Percentiles rank a stretch among this genome's conserved stretches.
Evolutionary conservation across 345 rosid genomes (phyloP).

Genomic region (Erysimum cheiranthoides): DNA sequence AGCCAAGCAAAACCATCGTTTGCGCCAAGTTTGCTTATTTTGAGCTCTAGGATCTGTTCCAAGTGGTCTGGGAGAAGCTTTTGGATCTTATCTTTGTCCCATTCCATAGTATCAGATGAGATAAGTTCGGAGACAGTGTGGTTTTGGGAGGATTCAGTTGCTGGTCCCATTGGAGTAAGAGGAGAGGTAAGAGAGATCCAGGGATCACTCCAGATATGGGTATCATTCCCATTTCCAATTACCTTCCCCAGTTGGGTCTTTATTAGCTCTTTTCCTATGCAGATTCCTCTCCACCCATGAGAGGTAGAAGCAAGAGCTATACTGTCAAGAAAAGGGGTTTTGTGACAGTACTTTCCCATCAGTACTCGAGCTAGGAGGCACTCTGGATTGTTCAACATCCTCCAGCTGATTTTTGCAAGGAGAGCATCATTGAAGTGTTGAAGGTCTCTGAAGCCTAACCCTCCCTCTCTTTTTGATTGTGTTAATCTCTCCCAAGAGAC

Average conservation of each 20-base stretch:
- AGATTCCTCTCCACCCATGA: neutral
- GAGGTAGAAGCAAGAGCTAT: fast-evolving
- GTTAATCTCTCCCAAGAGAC: neutral
- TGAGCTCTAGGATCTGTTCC: neutral
- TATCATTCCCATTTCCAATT: neutral
- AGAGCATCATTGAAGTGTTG: neutral
- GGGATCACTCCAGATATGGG: neutral
- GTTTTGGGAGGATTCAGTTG: too few relatives aligned
- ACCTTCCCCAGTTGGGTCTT: neutral
- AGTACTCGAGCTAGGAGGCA: neutral
- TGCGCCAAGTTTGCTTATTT: neutral
- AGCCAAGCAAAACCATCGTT: neutral
- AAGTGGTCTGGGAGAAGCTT: neutral
- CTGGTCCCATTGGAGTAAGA: neutral
- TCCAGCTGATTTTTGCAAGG: neutral
- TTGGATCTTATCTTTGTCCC: neutral
- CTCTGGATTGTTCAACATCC: fast-evolving
- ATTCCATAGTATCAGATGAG: fast-evolving
- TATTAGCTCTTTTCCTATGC: neutral
- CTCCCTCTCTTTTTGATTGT: neutral
- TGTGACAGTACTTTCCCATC: neutral
- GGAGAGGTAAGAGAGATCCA: neutral
- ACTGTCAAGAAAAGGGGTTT: neutral
- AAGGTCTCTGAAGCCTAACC: neutral
- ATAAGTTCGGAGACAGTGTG: neutral